Base-by-base conservation (phyloP, 768 basidiomycete species). In the Coprinopsis sp. region DNA sequence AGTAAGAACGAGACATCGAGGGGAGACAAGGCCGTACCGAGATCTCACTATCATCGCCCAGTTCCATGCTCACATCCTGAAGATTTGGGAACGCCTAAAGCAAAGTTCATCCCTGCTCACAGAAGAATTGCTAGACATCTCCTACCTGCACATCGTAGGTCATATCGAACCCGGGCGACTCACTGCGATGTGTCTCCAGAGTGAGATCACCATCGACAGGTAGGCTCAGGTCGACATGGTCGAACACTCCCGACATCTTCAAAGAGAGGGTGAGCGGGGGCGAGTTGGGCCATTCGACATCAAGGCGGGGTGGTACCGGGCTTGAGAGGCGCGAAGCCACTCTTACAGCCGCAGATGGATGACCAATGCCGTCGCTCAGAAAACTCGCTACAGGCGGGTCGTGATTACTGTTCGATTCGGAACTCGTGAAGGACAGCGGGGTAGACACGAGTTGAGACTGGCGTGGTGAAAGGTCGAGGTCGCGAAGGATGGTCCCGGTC, bases 101-200 rank as follows among this genome's bases (percentile, higher is more conserved):
- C 16, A 44, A 45, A 22, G 11, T 43, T 22, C 34, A 18, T 37
- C 34, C 10, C 7, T 19, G 10, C 18, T 21, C 21, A n/a, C 19
- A 39, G 5, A 6, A 23, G 21, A 19, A 21, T 10, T 5, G 10
- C 12, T n/a, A 28, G 6, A 6, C 7, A 31, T 44, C 7, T 16
- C 58, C 6, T 31, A 73, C 74, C 50, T 74, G 64, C 10, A 74
- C 64, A 34, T 74, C 66, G 46, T 73, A 74, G 53, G 68, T 75
- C 16, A 62, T 54, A 38, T 68, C 64, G 18, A 46, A 46, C 43
- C 49, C 54, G 21, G 46, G 22, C 4, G 47, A 43, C 6, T 14
- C 33, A 28, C 37, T 44, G 22, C 38, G 38, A 29, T 43, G 46
- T 25, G 44, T 44, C 39, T 42, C 29, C 18, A 42, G 37, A 10